Conservation (phyloP, 305 asterid genomes). For the Euphrasia arctica region DNA sequence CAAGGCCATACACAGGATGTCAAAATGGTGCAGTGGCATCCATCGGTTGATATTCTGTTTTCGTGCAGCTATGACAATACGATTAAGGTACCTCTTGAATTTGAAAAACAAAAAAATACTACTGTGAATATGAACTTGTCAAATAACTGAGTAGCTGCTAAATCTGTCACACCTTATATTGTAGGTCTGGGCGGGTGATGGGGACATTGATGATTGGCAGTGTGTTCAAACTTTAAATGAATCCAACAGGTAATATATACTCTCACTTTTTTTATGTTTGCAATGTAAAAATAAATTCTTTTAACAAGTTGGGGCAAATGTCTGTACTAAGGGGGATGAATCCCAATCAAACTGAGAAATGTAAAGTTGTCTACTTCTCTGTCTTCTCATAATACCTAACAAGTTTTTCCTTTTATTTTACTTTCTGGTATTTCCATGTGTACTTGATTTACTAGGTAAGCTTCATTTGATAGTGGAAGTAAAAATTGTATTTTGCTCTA, state of each 20-base stretch:
- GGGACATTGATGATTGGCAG: constrained; percentile 73
- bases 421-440: constrained; percentile 5
- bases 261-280: too few relatives aligned
- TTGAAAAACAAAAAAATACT: neutral
- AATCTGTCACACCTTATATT: constrained; percentile 20
- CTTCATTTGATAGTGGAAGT: neutral
- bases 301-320: too few relatives aligned
- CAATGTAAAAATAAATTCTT: too few relatives aligned
- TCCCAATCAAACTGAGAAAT: too few relatives aligned
- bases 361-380: too few relatives aligned
- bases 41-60: constrained; percentile 57
- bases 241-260: constrained; percentile 32
- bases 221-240: constrained; percentile 77
- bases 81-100: constrained; percentile 53
- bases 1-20: constrained; percentile 95
- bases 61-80: constrained; percentile 93
- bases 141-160: constrained; percentile 18
- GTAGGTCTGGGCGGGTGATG: constrained; percentile 86
- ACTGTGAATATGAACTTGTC: neutral
- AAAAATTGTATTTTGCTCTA: constrained; percentile 18
- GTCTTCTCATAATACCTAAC: too few relatives aligned
- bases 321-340: too few relatives aligned
- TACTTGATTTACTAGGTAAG: constrained; percentile 9
- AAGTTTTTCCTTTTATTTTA: constrained; percentile 7
- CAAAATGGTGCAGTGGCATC: constrained; percentile 94